Conservation (phyloP, 768 basidiomycete genomes). For the Suillus fuscotomentosus region DNA sequence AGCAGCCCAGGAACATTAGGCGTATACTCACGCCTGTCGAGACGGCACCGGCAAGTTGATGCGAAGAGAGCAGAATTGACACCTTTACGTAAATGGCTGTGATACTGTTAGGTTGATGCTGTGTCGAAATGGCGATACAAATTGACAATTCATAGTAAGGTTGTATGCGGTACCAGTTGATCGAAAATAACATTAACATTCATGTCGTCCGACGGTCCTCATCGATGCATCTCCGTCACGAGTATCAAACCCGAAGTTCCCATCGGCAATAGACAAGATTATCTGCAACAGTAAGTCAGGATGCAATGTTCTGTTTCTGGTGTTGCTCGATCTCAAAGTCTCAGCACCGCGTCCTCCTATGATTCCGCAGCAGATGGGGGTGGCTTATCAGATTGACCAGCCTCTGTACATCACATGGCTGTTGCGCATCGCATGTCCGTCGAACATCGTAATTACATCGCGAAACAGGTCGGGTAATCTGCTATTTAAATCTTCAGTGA, state of each 20-base stretch:
- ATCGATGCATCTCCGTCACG: constrained; percentile 20
- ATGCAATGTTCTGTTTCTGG: too few species aligned
- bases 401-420: background rate
- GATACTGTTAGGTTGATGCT: constrained; percentile 8
- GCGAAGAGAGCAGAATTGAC: constrained; percentile 47
- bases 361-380: background rate
- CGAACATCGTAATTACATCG: too few species aligned
- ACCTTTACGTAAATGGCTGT: constrained; percentile 46
- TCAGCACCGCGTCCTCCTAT: background rate
- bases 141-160: constrained; percentile 44
- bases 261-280: constrained; percentile 44
- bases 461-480: too few species aligned
- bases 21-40: constrained; percentile 59
- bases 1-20: constrained; percentile 80
- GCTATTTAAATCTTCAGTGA: too few species aligned
- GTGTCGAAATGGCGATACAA: constrained; percentile 11
- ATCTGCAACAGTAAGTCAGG: constrained; percentile 33
- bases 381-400: background rate
- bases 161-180: constrained; percentile 42
- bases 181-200: constrained; percentile 48
- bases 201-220: constrained; percentile 31
- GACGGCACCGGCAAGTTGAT: constrained; percentile 48
- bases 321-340: background rate
- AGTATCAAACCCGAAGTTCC: constrained; percentile 37
- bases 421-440: background rate